Base-by-base conservation (phyloP, 768 basidiomycete genomes). In the Tylopilus intermedius region DNA sequence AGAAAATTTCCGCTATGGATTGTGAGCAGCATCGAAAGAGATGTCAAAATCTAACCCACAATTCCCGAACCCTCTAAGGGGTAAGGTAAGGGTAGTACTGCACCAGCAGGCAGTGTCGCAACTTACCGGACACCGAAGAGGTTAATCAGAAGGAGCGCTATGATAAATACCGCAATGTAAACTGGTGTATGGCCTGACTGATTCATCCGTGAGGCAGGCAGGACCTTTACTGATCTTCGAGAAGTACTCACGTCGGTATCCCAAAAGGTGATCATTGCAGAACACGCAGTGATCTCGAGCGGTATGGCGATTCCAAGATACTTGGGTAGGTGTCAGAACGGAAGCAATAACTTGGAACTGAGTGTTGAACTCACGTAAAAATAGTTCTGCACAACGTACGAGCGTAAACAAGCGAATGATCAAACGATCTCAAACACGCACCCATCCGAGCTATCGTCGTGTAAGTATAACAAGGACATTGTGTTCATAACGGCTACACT, bases 251-350 rank as follows among this genome's bases (percentile, higher is more conserved):
- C 62, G n/a, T 64, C 43, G 5, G 8, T 14, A 62, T 76, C 74
- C 81, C 81, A 82, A 66, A 76, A 81, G 30, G 69, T 64, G 46
- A 81, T 70, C 49, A 83, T 60, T 18, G 79, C 66, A n/a, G 76
- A 66, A 7, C 76, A 73, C 2, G 80, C 80, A 21, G 75, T 75
- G 38, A 82, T 71, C 59, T 81, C 79, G 21, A 77, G 73, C 2
- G 77, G 76, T 14, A 79, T 60, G 5, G 76, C 72, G 55, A 75
- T 76, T n/a, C 51, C 60, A 37, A 47, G n/a, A 50, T 44, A 58
- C 62, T 64, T 4, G 18, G 21, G 3, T 24, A 45, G 6, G 10
- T 13, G 3, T 57, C 8, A 51, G 50, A 7, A 24, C 4, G 9
- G 5, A 48, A 10, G 9, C 10, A 22, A 51, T 15, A 24, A 24